Evolutionary conservation across 2,329 filamentous ascomycete genomes (phyloP).

Genomic region (Amphichorda felina): DNA sequence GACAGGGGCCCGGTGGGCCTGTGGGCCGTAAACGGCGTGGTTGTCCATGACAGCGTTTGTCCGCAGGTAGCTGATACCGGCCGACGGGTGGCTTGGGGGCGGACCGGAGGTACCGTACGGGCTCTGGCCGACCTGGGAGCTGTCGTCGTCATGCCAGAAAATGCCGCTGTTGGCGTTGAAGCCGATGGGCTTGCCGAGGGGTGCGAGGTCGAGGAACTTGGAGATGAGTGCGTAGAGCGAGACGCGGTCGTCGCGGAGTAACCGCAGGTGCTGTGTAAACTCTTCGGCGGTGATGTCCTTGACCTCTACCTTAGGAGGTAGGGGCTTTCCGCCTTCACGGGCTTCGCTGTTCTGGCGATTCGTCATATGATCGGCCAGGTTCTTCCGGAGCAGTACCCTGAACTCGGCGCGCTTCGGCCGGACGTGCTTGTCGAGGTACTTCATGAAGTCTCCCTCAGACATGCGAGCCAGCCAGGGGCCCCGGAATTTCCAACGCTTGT

Average conservation of each 20-base stretch:
- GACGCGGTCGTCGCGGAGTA: slow-evolving; percentile 37
- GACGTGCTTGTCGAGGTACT: slow-evolving; percentile 42
- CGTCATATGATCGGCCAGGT: slow-evolving; percentile 34
- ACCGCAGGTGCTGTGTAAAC: slow-evolving; percentile 38
- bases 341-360: slow-evolving; percentile 21
- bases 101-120: slow-evolving; percentile 42
- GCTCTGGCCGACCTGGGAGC: slow-evolving; percentile 12
- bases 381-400: slow-evolving; percentile 35
- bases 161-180: slow-evolving; percentile 2
- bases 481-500: slow-evolving; percentile 52
- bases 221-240: slow-evolving; percentile 42
- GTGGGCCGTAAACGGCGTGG: slow-evolving; percentile 49
- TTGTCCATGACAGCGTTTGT: slow-evolving; percentile 43
- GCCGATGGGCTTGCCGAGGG: slow-evolving; percentile 25
- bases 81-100: slow-evolving; percentile 50
- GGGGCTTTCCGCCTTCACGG: slow-evolving; percentile 21
- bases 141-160: slow-evolving; percentile 4
- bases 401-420: slow-evolving; percentile 42
- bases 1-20: slow-evolving; percentile 34
- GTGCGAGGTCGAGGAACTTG: slow-evolving; percentile 50
- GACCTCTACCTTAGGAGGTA: slow-evolving; percentile 14
- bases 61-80: slow-evolving; percentile 49
- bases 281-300: slow-evolving; percentile 35
- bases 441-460: slow-evolving; percentile 46
- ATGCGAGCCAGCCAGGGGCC: slow-evolving; percentile 57